Percentiles rank a stretch among this genome's conserved stretches.
These are phyloP conservation scores for Massariosphaeria phaeospora DNA, from an alignment of 495 filamentous ascomycete genomes.

Conservation along the genomic window DNA sequence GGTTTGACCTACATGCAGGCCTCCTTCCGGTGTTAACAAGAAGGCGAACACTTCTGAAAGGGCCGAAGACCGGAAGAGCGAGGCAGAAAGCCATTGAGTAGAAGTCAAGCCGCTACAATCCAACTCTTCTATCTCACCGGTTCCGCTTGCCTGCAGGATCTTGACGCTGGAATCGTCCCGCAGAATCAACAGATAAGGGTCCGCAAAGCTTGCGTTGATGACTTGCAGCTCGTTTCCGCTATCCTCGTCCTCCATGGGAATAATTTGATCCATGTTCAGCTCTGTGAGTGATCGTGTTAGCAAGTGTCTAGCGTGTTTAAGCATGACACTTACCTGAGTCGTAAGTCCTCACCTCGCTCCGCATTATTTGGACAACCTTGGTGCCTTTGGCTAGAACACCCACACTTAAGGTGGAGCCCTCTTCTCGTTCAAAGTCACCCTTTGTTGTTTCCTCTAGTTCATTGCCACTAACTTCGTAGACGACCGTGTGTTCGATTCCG, in stretches of 20 bases:
- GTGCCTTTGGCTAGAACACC: constrained; percentile 67
- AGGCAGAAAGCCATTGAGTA: constrained; percentile 73
- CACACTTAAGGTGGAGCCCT: constrained; percentile 74
- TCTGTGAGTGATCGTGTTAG: constrained; percentile 49
- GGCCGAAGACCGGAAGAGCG: constrained; percentile 60
- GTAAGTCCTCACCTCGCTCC: constrained; percentile 78
- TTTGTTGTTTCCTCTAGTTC: constrained; percentile 61
- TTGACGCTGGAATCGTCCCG: constrained; percentile 74
- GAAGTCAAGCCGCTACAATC: constrained; percentile 51
- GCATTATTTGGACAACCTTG: constrained; percentile 78
- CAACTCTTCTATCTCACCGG: constrained; percentile 80
- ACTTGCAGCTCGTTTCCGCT: constrained; percentile 68
- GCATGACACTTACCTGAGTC: constrained; percentile 81
- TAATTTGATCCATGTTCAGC: constrained; percentile 78
- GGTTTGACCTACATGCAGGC: constrained; percentile 60
- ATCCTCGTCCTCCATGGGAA: constrained; percentile 84
- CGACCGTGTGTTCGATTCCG: constrained; percentile 50
- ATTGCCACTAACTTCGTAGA: constrained; percentile 58
- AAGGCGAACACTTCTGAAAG: constrained; percentile 58
- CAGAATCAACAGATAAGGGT: constrained; percentile 82
- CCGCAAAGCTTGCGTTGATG: constrained; percentile 74
- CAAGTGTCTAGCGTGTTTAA: too few species aligned
- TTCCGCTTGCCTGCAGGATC: constrained; percentile 69
- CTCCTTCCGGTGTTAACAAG: constrained; percentile 63
- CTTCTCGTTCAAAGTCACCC: constrained; percentile 85